phyloP scores from a whole-genome alignment of 192 early-diverging fungal species.

The Podila horticola region DNA sequence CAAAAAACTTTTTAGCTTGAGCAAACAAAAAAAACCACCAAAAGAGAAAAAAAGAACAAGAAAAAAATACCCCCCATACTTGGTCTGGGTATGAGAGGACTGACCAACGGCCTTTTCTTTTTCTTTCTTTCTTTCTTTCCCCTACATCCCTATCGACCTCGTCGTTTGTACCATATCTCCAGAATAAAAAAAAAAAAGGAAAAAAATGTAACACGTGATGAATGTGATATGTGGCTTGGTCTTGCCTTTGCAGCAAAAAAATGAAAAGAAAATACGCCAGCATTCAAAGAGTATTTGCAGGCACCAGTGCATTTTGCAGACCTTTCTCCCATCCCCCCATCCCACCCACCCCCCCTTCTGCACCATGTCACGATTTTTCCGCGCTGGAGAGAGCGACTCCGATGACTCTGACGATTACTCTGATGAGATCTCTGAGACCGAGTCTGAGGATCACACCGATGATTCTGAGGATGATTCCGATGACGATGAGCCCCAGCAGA shows the following conservation, averaged over 20 bases:
- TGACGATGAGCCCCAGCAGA: constrained; percentile 64
- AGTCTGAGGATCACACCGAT: constrained; percentile 56
- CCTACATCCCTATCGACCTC: neutral
- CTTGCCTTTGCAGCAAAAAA: too few species aligned
- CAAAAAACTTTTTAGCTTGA: neutral
- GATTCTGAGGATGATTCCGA: constrained; percentile 53
- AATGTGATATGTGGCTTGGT: too few species aligned
- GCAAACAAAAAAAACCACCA: neutral
- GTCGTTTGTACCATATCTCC: neutral
- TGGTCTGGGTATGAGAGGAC: too few species aligned
- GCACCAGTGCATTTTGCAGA: neutral
- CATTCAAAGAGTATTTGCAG: neutral
- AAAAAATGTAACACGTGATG: too few species aligned
- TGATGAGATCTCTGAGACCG: constrained; percentile 57
- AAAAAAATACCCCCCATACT: too few species aligned
- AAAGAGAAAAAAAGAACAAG: constrained; percentile 1
- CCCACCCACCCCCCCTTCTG: neutral
- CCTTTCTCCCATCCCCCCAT: neutral
- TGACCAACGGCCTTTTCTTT: neutral
- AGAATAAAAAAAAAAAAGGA: too few species aligned
- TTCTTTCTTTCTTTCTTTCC: neutral
- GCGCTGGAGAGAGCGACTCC: constrained; percentile 73
- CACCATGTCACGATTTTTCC: constrained; percentile 91
- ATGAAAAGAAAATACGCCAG: neutral
- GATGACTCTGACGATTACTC: constrained; percentile 70